These are phyloP conservation scores for Clonostachys chloroleuca DNA, from an alignment of 2,329 filamentous ascomycete species.

Conservation along the genomic window DNA sequence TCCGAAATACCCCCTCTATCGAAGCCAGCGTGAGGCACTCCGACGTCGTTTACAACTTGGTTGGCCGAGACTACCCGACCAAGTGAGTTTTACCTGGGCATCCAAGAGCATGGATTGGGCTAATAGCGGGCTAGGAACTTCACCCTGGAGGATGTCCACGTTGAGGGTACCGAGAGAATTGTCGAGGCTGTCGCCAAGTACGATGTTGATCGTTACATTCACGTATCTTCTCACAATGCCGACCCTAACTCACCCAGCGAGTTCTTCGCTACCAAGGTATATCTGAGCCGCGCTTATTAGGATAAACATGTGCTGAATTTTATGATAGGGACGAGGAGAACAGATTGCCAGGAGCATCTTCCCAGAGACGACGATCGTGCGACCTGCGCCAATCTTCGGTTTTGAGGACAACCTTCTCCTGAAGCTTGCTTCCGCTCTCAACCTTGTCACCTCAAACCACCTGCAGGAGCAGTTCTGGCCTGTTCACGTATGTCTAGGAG, in stretches of 20 bases:
- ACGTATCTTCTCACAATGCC: conserved; percentile 94
- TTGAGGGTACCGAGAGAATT: conserved; percentile 89
- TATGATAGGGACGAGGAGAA: conserved; percentile 68
- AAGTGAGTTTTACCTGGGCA: conserved; percentile 54
- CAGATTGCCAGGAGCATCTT: conserved; percentile 81
- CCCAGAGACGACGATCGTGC: conserved; percentile 94
- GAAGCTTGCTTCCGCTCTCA: conserved; percentile 74
- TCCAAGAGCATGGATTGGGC: not conserved
- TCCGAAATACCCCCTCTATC: conserved; percentile 90
- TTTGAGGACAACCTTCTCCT: conserved; percentile 92
- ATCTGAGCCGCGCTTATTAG: conserved; percentile 6
- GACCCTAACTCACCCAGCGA: conserved; percentile 75
- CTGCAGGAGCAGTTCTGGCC: conserved; percentile 90
- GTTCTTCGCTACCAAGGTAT: conserved; percentile 86
- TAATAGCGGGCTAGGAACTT: conserved; percentile 70
- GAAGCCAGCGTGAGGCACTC: conserved; percentile 96
- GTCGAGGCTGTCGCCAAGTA: conserved; percentile 95
- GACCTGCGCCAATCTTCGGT: conserved; percentile 89
- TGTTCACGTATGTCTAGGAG: conserved; percentile 64
- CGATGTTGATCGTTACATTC: conserved; percentile 93
- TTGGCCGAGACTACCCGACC: conserved; percentile 92
- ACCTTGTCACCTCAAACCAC: conserved; percentile 86
- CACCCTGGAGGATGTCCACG: conserved; percentile 83
- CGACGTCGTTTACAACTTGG: conserved; percentile 94
- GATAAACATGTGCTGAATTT: conserved; percentile 6